Conservation (phyloP, 345 rosid species). For the Aegle marmelos region DNA sequence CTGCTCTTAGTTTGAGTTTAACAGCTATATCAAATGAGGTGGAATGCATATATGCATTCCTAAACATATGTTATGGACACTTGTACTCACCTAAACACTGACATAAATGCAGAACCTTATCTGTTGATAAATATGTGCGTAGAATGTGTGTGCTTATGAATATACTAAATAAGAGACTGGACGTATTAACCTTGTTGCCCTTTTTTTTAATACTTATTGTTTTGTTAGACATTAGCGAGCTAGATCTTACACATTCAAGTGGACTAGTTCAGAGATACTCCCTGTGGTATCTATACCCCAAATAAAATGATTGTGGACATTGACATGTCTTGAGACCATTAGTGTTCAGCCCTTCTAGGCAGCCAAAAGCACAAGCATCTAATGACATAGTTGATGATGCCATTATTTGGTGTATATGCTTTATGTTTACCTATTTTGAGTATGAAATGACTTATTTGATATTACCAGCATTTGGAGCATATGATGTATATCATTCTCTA, state of each 20-base stretch:
- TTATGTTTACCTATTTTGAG: not conserved
- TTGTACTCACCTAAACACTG: not conserved
- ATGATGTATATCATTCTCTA: not conserved
- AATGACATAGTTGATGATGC: not conserved
- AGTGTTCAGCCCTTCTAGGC: not conserved
- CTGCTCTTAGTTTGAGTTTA: not conserved
- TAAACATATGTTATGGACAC: not conserved
- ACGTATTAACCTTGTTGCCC: not conserved
- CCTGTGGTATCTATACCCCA: not conserved
- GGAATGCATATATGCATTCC: not conserved
- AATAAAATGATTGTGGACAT: not conserved
- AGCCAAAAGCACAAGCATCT: not conserved
- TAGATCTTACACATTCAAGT: not conserved
- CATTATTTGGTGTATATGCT: not conserved
- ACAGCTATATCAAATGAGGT: not conserved
- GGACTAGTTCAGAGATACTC: not conserved
- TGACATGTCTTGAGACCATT: not conserved
- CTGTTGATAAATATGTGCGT: not conserved
- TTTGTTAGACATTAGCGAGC: not conserved
- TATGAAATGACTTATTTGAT: not conserved
- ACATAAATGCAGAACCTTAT: not conserved
- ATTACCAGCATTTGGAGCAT: not conserved
- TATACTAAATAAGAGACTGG: not conserved
- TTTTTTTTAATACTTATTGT: not conserved
- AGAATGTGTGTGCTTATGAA: not conserved